Evolutionary conservation across 306 rosid genomes (phyloP).

Genomic region (Arachis stenosperma): DNA sequence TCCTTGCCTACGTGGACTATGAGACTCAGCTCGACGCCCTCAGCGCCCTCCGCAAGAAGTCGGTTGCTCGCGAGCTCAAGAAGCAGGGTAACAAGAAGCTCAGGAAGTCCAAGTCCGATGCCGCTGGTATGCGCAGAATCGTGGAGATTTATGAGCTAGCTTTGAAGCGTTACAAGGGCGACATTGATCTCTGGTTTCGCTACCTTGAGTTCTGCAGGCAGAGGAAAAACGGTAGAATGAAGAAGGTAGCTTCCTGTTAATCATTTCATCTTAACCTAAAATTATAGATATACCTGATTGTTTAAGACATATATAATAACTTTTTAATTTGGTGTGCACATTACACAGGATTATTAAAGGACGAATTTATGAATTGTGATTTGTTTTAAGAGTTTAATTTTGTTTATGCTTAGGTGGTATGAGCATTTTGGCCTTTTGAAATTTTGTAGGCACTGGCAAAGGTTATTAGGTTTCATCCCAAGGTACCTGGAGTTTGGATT

Average conservation of each 20-base stretch:
- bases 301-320: not conserved
- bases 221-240: conserved; percentile 77
- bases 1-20: conserved; percentile 45
- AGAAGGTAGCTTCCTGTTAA: conserved; percentile 50
- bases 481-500: conserved; percentile 87
- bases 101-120: conserved; percentile 47
- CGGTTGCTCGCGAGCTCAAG: conserved; percentile 41
- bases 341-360: not conserved
- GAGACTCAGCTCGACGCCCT: conserved; percentile 50
- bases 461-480: conserved; percentile 81
- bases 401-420: not conserved
- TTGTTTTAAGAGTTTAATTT: not conserved
- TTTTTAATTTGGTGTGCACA: not conserved
- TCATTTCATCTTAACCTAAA: not conserved
- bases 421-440: not conserved
- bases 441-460: conserved; percentile 72
- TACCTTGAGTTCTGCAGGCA: conserved; percentile 69
- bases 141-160: conserved; percentile 46
- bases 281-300: not conserved
- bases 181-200: conserved; percentile 51
- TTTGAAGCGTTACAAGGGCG: conserved; percentile 53
- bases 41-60: conserved; percentile 47
- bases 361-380: not conserved
- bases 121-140: conserved; percentile 40
- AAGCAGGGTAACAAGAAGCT: conserved; percentile 43